Evolutionary conservation across 805 yeast genomes (phyloP).

Genomic region (Limtongia smithiae): DNA sequence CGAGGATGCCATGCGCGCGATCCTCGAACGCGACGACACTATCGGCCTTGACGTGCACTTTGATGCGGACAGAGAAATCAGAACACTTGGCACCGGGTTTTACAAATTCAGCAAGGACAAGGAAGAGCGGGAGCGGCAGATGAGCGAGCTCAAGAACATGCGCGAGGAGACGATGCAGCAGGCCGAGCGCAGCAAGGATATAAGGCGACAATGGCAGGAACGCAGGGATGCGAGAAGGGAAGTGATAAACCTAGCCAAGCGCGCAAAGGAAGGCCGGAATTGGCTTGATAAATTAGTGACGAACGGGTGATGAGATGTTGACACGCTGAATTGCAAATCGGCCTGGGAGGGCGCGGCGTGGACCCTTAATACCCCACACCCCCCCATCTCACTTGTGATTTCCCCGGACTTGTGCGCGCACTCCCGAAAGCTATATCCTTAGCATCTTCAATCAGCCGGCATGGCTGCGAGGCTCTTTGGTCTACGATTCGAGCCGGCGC

Average conservation of each 20-base stretch:
- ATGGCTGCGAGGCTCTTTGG: too few relatives aligned
- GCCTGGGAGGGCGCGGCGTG: too few relatives aligned
- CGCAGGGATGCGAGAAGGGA: conserved; percentile 11
- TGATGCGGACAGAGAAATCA: conserved; percentile 28
- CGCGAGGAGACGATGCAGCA: conserved; percentile 19
- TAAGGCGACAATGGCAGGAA: conserved; percentile 8
- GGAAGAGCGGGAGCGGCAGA: conserved; percentile 19
- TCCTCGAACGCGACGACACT: conserved; percentile 17
- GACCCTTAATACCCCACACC: too few relatives aligned
- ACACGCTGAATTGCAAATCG: too few relatives aligned
- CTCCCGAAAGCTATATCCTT: too few relatives aligned
- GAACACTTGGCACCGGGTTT: conserved; percentile 32
- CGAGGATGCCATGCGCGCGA: conserved; percentile 27
- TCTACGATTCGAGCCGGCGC: too few relatives aligned
- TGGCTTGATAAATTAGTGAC: conserved; percentile 8
- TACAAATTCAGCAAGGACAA: conserved; percentile 30
- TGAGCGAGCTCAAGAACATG: conserved; percentile 27
- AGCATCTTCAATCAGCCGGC: too few relatives aligned
- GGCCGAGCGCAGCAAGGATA: conserved; percentile 3
- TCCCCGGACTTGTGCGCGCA: too few relatives aligned
- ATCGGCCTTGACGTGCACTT: conserved; percentile 24
- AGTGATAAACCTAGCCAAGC: conserved; percentile 5
- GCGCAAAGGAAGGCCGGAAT: conserved; percentile 4
- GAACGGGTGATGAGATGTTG: background rate
- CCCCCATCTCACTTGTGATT: too few relatives aligned